Evolutionary conservation across 805 yeast genomes (phyloP), one percentile per base, ranked within the genome.

Genomic region (Pichia gijzeniarum): DNA sequence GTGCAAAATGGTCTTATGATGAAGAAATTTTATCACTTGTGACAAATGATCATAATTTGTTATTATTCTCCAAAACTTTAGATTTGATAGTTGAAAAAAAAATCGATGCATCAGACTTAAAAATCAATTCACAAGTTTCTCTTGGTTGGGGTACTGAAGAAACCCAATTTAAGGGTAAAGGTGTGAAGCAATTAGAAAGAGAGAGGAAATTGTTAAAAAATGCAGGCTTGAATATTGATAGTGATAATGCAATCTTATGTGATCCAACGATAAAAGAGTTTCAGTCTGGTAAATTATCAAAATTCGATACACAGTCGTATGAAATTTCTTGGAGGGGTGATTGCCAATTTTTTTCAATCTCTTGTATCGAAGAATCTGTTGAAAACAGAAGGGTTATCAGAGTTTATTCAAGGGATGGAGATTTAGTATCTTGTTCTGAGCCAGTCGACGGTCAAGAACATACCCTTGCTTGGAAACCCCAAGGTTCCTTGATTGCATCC

Each of bases 131-230:
- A 53, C 96, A 93, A 59, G 96, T 93, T 32, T 82, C 91, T 22
- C 96, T 93, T 36, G 99, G 99, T 21, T 93, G 99, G 99, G 99
- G 99, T 59, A 85, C 84, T 50, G 82, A 83, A 54, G 98, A 91
- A 62, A 93, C 99, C 0, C 99, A 93, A 66, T 93, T 93, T 64
- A 80, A 84, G 64, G 99, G 99, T 42, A 82, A 77, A 58, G 99
- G 99, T 51, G 93, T 85, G 27, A 82, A 82, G 56, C 88, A 85
- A 7, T 59, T 77, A 49, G 95, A 85, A 64, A 74, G 91, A 64
- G 84, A 76, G 54, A 65, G 68, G 46, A 61, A 60, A 42, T 75
- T 79, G 2, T 63, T 76, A 71, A 80, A 57, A 61, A 76, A 76
- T 57, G 81, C 90, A 1, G 93, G 90, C 18, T 63, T 82, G 48